A percentile compares a stretch with the other conserved stretches of the same genome.
Evolutionary conservation across 2,329 filamentous ascomycete species (phyloP).

Genomic region (Diaporthe eres): DNA sequence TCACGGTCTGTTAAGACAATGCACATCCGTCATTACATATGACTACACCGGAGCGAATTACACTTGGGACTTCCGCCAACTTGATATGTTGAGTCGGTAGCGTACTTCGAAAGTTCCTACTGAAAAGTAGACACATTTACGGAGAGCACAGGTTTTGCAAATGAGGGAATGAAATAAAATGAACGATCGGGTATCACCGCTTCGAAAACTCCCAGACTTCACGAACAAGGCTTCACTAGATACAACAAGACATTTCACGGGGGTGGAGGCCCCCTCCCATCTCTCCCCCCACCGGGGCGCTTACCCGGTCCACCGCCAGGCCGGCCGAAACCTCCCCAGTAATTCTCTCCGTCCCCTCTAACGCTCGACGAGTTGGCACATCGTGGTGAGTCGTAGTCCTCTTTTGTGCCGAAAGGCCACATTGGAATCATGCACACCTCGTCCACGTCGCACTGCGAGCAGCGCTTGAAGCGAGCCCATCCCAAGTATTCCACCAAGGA

Average conservation of each 20-base stretch:
- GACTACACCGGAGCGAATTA: background rate
- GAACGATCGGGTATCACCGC: background rate
- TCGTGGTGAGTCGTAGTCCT: conserved; percentile 42
- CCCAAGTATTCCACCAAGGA: conserved; percentile 38
- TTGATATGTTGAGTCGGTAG: too few species aligned
- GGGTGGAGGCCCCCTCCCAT: conserved; percentile 9
- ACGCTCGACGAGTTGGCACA: conserved; percentile 41
- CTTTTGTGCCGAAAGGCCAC: conserved; percentile 43
- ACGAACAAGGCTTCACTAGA: background rate
- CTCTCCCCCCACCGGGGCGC: conserved; percentile 24
- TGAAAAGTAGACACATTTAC: too few species aligned
- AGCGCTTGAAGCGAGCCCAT: conserved; percentile 45
- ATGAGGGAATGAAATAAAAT: background rate
- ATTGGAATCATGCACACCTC: conserved; percentile 45
- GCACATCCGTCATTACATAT: background rate
- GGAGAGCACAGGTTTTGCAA: too few species aligned
- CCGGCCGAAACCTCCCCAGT: conserved; percentile 40
- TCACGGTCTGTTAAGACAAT: accelerated
- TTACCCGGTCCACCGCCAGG: background rate
- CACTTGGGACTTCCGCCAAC: background rate
- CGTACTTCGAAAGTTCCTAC: too few species aligned
- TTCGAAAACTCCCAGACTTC: background rate
- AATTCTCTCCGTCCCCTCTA: conserved; percentile 35
- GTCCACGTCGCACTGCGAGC: conserved; percentile 41
- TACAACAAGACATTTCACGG: background rate